Conservation (phyloP, 805 yeast genomes). For the Ogataea naganishii region DNA sequence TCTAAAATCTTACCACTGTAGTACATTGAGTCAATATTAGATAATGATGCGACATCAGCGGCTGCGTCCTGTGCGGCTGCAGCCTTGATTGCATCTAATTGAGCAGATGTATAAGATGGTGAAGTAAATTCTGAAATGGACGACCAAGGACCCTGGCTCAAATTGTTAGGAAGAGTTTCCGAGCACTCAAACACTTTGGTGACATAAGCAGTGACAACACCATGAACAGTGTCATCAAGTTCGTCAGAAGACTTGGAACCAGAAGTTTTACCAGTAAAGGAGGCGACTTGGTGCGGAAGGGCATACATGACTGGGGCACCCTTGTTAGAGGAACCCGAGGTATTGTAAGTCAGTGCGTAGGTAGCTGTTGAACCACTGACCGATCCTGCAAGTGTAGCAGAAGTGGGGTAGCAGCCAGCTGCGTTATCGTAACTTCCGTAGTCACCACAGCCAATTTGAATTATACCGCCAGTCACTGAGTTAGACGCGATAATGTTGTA, state of each 20-base stretch:
- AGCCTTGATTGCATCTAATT: slow-evolving; percentile 13
- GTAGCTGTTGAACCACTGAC: slow-evolving; percentile 27
- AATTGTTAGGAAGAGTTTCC: slow-evolving; percentile 31
- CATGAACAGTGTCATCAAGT: slow-evolving; percentile 43
- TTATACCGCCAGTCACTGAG: slow-evolving; percentile 37
- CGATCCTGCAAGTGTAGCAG: slow-evolving; percentile 34
- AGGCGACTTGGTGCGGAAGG: slow-evolving; percentile 41
- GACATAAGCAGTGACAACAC: slow-evolving; percentile 34
- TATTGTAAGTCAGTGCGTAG: slow-evolving; percentile 34
- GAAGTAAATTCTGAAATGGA: slow-evolving; percentile 26
- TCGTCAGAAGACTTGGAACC: slow-evolving; percentile 22
- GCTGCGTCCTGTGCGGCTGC: slow-evolving; percentile 30
- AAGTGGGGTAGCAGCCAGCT: slow-evolving; percentile 54
- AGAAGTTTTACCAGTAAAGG: slow-evolving; percentile 23
- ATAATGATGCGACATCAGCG: slow-evolving; percentile 34
- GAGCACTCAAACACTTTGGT: slow-evolving; percentile 33
- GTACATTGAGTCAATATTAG: slow-evolving; percentile 46
- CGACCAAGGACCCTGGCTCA: slow-evolving; percentile 51
- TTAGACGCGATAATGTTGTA: slow-evolving; percentile 32
- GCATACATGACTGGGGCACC: slow-evolving; percentile 39
- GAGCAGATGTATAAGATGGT: slow-evolving; percentile 12
- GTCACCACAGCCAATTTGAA: slow-evolving; percentile 54
- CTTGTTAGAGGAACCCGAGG: slow-evolving; percentile 36
- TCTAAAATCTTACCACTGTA: slow-evolving; percentile 81
- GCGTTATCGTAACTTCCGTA: slow-evolving; percentile 42